Conservation (phyloP, 441 rosid species). For the Francoa sonchifolia region DNA sequence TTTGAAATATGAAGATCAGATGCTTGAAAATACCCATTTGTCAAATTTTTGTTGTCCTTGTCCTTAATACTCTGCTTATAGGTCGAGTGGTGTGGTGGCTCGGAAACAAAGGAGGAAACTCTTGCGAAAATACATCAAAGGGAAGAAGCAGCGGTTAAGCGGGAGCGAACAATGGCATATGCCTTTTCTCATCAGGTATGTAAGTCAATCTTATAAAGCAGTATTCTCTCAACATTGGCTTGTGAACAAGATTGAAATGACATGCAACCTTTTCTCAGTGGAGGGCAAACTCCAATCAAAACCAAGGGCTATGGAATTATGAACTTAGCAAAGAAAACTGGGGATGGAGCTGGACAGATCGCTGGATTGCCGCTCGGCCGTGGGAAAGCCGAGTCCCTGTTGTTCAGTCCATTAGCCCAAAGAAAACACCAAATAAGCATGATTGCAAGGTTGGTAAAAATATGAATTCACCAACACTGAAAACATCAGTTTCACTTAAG, state of each 20-base stretch:
- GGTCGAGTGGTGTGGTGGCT: slow-evolving; percentile 87
- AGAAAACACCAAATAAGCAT: slow-evolving; percentile 34
- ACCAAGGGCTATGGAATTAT: slow-evolving; percentile 31
- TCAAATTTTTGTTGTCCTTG: not conserved
- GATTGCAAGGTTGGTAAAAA: slow-evolving; percentile 26
- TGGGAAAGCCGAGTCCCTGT: slow-evolving; percentile 79
- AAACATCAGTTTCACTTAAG: slow-evolving; percentile 29
- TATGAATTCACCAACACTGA: slow-evolving; percentile 31
- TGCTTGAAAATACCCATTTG: not conserved
- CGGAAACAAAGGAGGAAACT: slow-evolving; percentile 61
- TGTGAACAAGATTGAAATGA: not conserved
- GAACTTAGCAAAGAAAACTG: slow-evolving; percentile 65
- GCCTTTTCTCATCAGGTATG: slow-evolving; percentile 91
- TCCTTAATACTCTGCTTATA: slow-evolving; percentile 14
- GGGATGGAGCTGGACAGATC: slow-evolving; percentile 97
- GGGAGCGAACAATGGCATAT: slow-evolving; percentile 86
- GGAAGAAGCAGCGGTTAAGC: slow-evolving; percentile 82
- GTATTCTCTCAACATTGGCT: not conserved
- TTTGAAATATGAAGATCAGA: not conserved
- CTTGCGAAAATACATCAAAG: slow-evolving; percentile 63
- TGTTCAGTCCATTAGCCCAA: slow-evolving; percentile 32
- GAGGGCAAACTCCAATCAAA: slow-evolving; percentile 54
- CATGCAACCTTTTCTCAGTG: slow-evolving; percentile 36
- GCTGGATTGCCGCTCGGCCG: slow-evolving; percentile 85
- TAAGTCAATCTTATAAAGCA: not conserved